Percentiles rank a stretch among this genome's conserved stretches.
Conservation (phyloP, 169 alveolate species). For the Plasmodium chabaudi region DNA sequence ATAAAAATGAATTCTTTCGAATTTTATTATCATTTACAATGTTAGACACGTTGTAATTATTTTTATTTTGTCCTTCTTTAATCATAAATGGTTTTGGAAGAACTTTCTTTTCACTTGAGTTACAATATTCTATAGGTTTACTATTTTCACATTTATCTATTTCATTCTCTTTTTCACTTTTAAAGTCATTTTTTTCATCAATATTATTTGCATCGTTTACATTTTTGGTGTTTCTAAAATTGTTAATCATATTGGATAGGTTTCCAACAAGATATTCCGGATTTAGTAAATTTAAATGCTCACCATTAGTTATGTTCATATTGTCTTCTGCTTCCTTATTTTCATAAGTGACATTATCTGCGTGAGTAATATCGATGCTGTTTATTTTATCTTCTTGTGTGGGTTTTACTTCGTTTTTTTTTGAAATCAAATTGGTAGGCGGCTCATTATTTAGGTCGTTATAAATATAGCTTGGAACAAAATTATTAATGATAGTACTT, state of each 20-base stretch:
- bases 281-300: not conserved
- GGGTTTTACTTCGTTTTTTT: not conserved
- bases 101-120: not conserved
- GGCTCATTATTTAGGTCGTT: not conserved
- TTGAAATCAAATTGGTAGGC: not conserved
- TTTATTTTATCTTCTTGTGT: not conserved
- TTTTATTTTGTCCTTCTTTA: not conserved
- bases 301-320: not conserved
- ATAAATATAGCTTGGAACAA: not conserved
- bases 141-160: not conserved
- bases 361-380: not conserved
- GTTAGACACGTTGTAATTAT: not conserved
- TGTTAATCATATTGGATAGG: no score
- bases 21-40: not conserved
- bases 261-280: not conserved
- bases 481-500: not conserved
- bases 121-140: not conserved
- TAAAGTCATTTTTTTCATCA: not conserved
- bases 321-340: not conserved
- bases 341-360: not conserved
- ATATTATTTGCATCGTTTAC: not conserved
- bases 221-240: not conserved
- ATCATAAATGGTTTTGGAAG: not conserved
- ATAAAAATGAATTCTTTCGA: constrained; percentile 26
- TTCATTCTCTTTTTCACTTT: not conserved